phyloP scores from a whole-genome alignment of 208 protist genomes.

The Wallacemonas sp. region DNA sequence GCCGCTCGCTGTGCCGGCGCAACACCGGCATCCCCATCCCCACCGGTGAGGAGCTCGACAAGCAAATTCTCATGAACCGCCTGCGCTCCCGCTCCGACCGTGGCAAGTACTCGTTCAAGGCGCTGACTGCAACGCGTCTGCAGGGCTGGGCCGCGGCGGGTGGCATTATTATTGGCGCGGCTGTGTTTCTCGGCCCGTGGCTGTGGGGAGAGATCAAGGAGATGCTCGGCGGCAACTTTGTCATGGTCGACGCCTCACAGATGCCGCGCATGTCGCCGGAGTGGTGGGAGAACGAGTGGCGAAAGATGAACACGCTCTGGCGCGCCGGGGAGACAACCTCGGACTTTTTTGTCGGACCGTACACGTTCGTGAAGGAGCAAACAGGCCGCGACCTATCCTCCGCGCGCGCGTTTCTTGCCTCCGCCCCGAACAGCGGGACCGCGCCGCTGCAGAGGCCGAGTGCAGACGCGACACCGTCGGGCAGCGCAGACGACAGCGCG shows the following conservation, averaged over 20 bases:
- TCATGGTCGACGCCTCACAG: constrained; percentile 50
- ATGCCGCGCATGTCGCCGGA: constrained; percentile 73
- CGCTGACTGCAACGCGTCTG: constrained; percentile 57
- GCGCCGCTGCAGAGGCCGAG: not conserved
- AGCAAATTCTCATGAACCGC: constrained; percentile 56
- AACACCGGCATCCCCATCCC: constrained; percentile 25
- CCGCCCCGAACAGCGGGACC: constrained; percentile 19
- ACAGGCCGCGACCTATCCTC: constrained; percentile 76
- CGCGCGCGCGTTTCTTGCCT: constrained; percentile 48
- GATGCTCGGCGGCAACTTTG: constrained; percentile 69
- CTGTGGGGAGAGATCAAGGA: constrained; percentile 72
- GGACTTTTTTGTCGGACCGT: constrained; percentile 68
- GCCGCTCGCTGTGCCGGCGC: constrained; percentile 6
- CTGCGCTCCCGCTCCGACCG: constrained; percentile 31
- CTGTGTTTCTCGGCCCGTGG: constrained; percentile 78
- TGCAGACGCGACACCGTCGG: not conserved
- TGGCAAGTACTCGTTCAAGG: constrained; percentile 40
- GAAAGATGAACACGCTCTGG: constrained; percentile 81
- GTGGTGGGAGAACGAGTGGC: constrained; percentile 94
- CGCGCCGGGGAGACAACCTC: constrained; percentile 59
- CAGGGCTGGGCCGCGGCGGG: constrained; percentile 68
- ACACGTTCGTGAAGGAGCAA: constrained; percentile 61
- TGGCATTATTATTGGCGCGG: constrained; percentile 66
- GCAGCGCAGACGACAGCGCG: not conserved
- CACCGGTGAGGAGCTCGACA: constrained; percentile 41